phyloP scores from a whole-genome alignment of 495 filamentous ascomycete genomes.

The Pseudomonodictys pantanalensis region DNA sequence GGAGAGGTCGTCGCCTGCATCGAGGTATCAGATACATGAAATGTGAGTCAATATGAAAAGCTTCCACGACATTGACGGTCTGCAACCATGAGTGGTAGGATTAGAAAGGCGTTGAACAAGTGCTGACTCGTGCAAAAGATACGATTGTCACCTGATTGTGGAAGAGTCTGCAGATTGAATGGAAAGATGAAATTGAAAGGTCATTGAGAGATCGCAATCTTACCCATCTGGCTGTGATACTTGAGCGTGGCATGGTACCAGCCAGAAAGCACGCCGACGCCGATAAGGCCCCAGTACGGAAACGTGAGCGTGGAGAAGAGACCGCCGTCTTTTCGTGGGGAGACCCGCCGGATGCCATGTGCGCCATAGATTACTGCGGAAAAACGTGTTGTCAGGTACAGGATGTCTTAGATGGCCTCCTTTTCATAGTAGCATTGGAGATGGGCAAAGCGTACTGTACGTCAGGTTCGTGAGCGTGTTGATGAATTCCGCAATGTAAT shows the following conservation, averaged over 20 bases:
- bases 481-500: constrained; percentile 57
- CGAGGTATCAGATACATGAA: background rate
- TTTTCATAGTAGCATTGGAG: background rate
- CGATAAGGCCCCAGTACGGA: constrained; percentile 52
- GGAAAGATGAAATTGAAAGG: constrained; percentile 1
- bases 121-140: too few relatives aligned
- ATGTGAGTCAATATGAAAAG: background rate
- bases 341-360: constrained; percentile 23
- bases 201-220: constrained; percentile 12
- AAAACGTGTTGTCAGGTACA: background rate
- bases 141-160: too few relatives aligned
- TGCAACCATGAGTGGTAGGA: too few relatives aligned
- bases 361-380: constrained; percentile 27
- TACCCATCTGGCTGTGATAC: constrained; percentile 56
- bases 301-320: constrained; percentile 33
- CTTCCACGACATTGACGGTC: too few relatives aligned
- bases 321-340: constrained; percentile 17
- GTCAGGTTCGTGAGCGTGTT: constrained; percentile 54
- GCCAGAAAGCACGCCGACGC: constrained; percentile 54
- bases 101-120: background rate
- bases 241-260: constrained; percentile 54
- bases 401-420: background rate
- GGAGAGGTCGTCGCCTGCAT: constrained; percentile 49
- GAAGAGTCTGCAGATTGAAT: too few relatives aligned
- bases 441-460: constrained; percentile 42